phyloP scores from a whole-genome alignment of 2,329 filamentous ascomycete species.

The Cryphonectria radicalis region DNA sequence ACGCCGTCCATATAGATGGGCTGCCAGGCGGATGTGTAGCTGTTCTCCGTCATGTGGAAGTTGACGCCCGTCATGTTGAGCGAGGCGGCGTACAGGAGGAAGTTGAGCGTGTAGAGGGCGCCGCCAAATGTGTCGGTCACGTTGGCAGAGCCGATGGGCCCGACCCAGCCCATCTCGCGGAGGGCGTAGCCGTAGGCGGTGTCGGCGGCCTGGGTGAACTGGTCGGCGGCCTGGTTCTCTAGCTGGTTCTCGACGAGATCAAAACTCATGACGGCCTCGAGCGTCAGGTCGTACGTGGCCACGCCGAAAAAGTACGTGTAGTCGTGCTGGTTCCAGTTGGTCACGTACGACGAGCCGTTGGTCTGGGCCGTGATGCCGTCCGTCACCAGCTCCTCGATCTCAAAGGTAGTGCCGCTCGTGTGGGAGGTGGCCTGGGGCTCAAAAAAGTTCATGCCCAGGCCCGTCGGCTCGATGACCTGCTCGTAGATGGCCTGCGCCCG shows the following conservation, averaged over 20 bases:
- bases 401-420: slow-evolving; percentile 55
- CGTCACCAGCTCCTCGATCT: slow-evolving; percentile 45
- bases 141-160: slow-evolving; percentile 50
- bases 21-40: slow-evolving; percentile 54
- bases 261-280: slow-evolving; percentile 50
- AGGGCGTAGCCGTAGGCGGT: slow-evolving; percentile 52
- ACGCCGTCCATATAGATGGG: slow-evolving; percentile 46
- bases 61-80: slow-evolving; percentile 52
- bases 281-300: slow-evolving; percentile 46
- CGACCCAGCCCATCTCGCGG: slow-evolving; percentile 55
- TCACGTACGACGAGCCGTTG: slow-evolving; percentile 36
- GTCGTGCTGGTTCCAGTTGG: slow-evolving; percentile 56
- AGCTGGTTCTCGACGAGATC: slow-evolving; percentile 52
- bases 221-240: slow-evolving; percentile 46
- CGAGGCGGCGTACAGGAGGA: slow-evolving; percentile 53
- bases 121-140: slow-evolving; percentile 54
- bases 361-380: slow-evolving; percentile 44
- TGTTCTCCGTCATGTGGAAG: slow-evolving; percentile 60
- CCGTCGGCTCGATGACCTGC: slow-evolving; percentile 48
- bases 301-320: slow-evolving; percentile 58
- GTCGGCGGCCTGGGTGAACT: slow-evolving; percentile 45
- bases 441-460: slow-evolving; percentile 48
- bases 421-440: slow-evolving; percentile 53
- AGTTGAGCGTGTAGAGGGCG: slow-evolving; percentile 57
- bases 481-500: slow-evolving; percentile 48